Base-by-base conservation (phyloP, 2,329 filamentous ascomycete species). In the Trichoderma polysporum region DNA sequence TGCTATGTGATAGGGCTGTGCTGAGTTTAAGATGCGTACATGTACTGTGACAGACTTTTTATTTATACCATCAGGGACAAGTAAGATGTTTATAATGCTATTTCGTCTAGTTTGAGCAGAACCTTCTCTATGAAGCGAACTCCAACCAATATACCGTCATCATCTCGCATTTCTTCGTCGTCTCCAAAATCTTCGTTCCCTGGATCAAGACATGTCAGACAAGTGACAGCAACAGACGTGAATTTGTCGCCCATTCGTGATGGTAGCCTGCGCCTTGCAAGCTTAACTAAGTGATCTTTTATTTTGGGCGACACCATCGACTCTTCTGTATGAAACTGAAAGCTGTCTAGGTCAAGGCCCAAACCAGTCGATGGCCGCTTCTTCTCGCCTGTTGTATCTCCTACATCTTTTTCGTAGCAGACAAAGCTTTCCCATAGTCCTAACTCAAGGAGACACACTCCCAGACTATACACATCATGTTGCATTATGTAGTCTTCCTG, bases 401-500 rank as follows among this genome's bases (percentile, higher is more conserved):
- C 35, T 35, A 12, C 13, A 60, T 49, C 35, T 29, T 12, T 13
- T 49, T 60, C 27, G 52, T 75, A 76, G 1, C 49, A 22, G 10
- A 79, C 70, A 33, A 78, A 74, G 0, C 76, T 79, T 0, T 75
- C 64, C 82, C 83, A 85, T 0, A 86, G 68, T 0, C 83, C 84
- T 29, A 87, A 79, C 71, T 87, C 84, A 0, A 87, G 73, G 0
- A 87, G 76, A 59, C 81, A 84, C 0, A 86, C 82, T 0, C 85
- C 84, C 0, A 87, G 77, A 63, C 83, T 85, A 72, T 87, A 87
- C 12, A 87, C 83, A 67, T 87, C 84, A 70, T 87, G 84, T 61
- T 84, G 80, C 80, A 86, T 86, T 2, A 69, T 73, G 68, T 84
- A 86, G 0, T 69, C 64, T 1, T 81, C 76, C 29, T 78, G 72